phyloP scores from a whole-genome alignment of 768 basidiomycete species.

The Leccinellum albellum region DNA sequence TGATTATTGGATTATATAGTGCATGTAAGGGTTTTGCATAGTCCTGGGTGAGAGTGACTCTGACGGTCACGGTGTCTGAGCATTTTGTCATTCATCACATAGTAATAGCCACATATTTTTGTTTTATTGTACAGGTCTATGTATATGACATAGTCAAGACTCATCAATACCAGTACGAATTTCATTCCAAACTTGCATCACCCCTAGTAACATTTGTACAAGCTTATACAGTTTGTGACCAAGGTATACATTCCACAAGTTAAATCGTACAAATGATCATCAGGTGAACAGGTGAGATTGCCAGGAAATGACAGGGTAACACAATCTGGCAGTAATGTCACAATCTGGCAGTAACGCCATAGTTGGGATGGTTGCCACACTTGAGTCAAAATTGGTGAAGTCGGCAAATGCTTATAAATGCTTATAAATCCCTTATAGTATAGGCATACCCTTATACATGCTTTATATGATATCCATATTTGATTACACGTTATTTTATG shows the following conservation, averaged over 20 bases:
- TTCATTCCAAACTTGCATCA: neutral
- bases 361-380: neutral
- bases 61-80: too few relatives aligned
- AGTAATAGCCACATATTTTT: too few relatives aligned
- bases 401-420: neutral
- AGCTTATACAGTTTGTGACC: neutral
- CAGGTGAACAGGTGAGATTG: neutral
- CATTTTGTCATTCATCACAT: too few relatives aligned
- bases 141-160: too few relatives aligned
- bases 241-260: neutral
- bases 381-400: neutral
- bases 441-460: neutral
- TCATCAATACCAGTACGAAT: neutral
- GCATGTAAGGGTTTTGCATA: too few relatives aligned
- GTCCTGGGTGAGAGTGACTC: too few relatives aligned
- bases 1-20: too few relatives aligned
- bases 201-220: neutral
- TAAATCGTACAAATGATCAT: neutral
- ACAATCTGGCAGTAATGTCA: neutral
- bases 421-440: too few relatives aligned
- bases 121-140: too few relatives aligned
- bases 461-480: neutral
- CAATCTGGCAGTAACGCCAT: neutral
- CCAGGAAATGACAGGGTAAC: neutral
- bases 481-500: neutral